A percentile compares a stretch with the other conserved stretches of the same genome.
phyloP scores from a whole-genome alignment of 257 asterid genomes.

The Rauvolfia tetraphylla region DNA sequence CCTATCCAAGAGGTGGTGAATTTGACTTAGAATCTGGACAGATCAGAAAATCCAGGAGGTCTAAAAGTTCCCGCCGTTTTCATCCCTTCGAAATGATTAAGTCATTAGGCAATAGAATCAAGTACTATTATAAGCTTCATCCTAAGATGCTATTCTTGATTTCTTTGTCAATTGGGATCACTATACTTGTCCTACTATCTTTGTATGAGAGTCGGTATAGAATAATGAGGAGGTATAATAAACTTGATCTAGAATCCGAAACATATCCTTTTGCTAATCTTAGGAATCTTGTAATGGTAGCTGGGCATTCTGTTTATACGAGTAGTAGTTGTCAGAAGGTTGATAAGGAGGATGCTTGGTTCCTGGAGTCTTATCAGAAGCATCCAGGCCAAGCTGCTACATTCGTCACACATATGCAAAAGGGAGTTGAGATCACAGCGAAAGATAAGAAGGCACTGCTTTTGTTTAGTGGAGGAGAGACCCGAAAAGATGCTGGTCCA shows the following conservation, averaged over 20 bases:
- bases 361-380: conserved; percentile 83
- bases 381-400: conserved; percentile 97
- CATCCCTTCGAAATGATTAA: conserved; percentile 57
- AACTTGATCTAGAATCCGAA: conserved; percentile 37
- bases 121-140: conserved; percentile 59
- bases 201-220: conserved; percentile 34
- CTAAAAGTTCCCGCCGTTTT: conserved; percentile 22
- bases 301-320: conserved; percentile 95
- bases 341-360: conserved; percentile 93
- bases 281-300: conserved; percentile 92
- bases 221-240: conserved; percentile 36
- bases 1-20: conserved; percentile 63
- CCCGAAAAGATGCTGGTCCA: conserved; percentile 92
- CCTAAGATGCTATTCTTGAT: conserved; percentile 57
- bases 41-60: conserved; percentile 51
- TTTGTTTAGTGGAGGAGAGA: conserved; percentile 96
- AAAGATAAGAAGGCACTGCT: conserved; percentile 66
- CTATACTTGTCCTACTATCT: conserved; percentile 44
- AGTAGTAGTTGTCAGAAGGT: conserved; percentile 86
- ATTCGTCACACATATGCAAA: conserved; percentile 74
- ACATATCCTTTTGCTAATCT: conserved; percentile 55
- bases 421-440: conserved; percentile 67
- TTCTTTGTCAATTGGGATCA: conserved; percentile 45
- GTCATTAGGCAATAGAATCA: conserved; percentile 49
- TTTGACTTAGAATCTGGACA: conserved; percentile 89